These are phyloP conservation scores for Acacia confusa DNA, from an alignment of 306 rosid species.

Conservation along the genomic window DNA sequence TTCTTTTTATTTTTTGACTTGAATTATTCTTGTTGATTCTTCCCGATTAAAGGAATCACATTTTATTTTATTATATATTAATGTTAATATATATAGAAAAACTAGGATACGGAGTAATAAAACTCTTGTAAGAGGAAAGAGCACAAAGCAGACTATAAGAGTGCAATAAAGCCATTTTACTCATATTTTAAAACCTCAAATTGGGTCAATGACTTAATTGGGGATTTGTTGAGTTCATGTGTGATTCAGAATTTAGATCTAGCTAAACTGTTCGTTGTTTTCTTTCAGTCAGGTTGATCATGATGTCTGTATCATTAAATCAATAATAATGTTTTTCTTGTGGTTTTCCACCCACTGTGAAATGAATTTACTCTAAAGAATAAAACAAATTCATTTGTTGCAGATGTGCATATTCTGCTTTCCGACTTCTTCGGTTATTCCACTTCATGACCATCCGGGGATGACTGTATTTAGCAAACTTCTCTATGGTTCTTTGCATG, in stretches of 20 bases:
- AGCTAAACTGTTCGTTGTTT: conserved; percentile 14
- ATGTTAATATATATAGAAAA: no score
- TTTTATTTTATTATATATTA: no score
- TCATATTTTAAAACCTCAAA: no score
- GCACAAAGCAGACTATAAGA: no score
- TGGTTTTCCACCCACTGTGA: conserved; percentile 8
- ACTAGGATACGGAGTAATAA: no score
- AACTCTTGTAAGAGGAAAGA: no score
- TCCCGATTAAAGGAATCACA: no score
- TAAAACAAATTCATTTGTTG: conserved; percentile 30
- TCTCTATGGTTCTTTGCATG: conserved; percentile 92
- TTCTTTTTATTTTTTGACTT: no score
- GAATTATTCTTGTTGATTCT: no score
- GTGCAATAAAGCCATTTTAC: no score
- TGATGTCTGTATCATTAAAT: conserved; percentile 10
- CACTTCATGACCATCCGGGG: conserved; percentile 96
- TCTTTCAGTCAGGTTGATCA: conserved; percentile 24
- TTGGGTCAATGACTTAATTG: no score
- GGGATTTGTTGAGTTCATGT: no score
- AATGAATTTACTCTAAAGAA: conserved; percentile 13
- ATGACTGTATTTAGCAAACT: conserved; percentile 96
- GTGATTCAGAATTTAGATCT: conserved; percentile 3
- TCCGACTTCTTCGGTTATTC: conserved; percentile 87
- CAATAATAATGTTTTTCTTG: conserved; percentile 13
- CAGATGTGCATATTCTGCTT: conserved; percentile 94